These are phyloP conservation scores for Rostrohypoxylon terebratum DNA, from an alignment of 495 filamentous ascomycete species.

Conservation along the genomic window DNA sequence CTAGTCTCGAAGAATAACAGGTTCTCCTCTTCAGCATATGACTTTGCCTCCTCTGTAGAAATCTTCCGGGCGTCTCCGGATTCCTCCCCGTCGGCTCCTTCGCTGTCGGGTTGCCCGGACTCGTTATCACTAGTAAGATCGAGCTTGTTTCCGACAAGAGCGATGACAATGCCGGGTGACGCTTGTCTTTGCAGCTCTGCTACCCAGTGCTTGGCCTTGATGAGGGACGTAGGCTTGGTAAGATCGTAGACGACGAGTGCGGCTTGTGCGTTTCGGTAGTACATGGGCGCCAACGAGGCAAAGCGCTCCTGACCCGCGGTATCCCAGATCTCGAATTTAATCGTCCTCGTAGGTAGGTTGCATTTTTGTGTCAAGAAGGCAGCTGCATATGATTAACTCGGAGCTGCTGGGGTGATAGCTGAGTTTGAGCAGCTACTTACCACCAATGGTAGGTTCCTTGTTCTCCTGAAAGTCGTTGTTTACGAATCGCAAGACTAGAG, in stretches of 20 bases:
- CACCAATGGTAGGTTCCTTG: conserved; percentile 99
- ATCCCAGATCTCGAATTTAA: conserved; percentile 99
- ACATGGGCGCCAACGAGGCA: conserved; percentile 97
- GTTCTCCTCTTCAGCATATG: conserved; percentile 93
- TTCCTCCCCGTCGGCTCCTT: conserved; percentile 66
- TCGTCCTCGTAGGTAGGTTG: conserved; percentile 92
- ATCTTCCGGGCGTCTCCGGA: conserved; percentile 88
- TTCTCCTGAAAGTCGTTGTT: conserved; percentile 99
- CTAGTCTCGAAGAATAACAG: conserved; percentile 97
- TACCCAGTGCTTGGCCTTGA: conserved; percentile 99
- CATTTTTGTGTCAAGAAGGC: conserved; percentile 99
- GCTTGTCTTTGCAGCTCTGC: conserved; percentile 97
- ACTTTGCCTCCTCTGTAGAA: conserved; percentile 85
- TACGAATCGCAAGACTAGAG: conserved; percentile 96
- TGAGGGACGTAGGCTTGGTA: conserved; percentile 93
- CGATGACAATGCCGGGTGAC: conserved; percentile 97
- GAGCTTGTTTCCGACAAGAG: conserved; percentile 96
- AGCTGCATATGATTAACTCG: conserved; percentile 63
- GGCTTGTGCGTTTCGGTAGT: conserved; percentile 98
- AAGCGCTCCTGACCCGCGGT: conserved; percentile 98
- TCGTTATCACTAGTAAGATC: conserved; percentile 77
- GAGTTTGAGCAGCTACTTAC: conserved; percentile 63
- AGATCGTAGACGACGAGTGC: conserved; percentile 99
- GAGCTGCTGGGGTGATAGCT: neutral
- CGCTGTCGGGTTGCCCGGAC: conserved; percentile 56